A percentile compares a stretch with the other conserved stretches of the same genome.
Conservation (phyloP, 2,329 filamentous ascomycete genomes). For the Phoma herbarum region DNA sequence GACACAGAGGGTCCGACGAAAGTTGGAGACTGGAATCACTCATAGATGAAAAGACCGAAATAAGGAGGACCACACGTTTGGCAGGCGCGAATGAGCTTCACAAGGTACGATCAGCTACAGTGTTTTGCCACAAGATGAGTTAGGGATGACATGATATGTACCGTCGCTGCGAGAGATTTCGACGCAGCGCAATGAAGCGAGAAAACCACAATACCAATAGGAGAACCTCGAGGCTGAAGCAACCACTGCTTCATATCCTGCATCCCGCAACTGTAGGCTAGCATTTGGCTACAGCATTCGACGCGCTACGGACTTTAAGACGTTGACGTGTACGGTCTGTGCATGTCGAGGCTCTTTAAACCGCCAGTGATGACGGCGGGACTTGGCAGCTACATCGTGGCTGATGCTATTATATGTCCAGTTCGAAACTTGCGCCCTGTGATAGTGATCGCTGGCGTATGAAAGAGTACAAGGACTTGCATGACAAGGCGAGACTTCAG, state of each 20-base stretch:
- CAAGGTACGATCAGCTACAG: not conserved
- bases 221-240: not conserved
- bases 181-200: not conserved
- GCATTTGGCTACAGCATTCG: not conserved
- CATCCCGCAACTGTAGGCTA: not conserved
- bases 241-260: not conserved
- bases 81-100: not conserved
- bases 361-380: too few species aligned
- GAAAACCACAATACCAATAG: not conserved
- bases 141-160: not conserved
- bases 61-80: not conserved
- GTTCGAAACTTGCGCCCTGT: too few species aligned
- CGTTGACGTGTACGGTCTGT: not conserved
- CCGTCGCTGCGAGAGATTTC: not conserved
- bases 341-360: too few species aligned
- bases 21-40: not conserved
- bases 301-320: not conserved
- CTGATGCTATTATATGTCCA: too few species aligned
- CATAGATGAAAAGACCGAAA: not conserved
- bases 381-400: too few species aligned
- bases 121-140: not conserved
- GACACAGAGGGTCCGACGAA: not conserved
- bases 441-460: too few species aligned
- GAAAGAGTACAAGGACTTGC: too few species aligned
- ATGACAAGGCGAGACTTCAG: too few species aligned